Evolutionary conservation across 1,284 basidiomycete species (phyloP).

Genomic region (Cutaneotrichosporon daszewskae): DNA sequence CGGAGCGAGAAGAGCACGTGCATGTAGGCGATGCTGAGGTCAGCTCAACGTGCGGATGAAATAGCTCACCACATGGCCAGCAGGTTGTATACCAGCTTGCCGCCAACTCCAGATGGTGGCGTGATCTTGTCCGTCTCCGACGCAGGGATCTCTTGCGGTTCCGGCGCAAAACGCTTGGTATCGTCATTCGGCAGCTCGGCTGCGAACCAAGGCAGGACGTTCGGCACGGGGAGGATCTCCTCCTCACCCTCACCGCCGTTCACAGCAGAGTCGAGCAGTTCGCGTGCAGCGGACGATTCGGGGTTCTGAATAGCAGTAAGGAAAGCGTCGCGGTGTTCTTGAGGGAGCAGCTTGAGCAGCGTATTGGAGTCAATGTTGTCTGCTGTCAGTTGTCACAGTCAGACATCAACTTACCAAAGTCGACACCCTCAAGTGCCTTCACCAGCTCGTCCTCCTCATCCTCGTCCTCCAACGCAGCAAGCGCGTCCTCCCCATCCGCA

Average conservation of each 20-base stretch:
- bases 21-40: slow-evolving; percentile 37
- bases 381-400: slow-evolving; percentile 14
- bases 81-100: slow-evolving; percentile 39
- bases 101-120: slow-evolving; percentile 23
- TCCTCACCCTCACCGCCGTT: slow-evolving; percentile 13
- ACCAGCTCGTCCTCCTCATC: slow-evolving; percentile 27
- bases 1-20: slow-evolving; percentile 34
- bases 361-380: slow-evolving; percentile 43
- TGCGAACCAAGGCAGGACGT: slow-evolving; percentile 19
- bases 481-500: slow-evolving; percentile 24
- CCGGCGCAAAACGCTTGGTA: slow-evolving; percentile 9
- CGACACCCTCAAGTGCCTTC: slow-evolving; percentile 28
- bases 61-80: slow-evolving; percentile 36
- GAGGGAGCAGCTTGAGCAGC: slow-evolving; percentile 41
- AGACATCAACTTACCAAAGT: slow-evolving; percentile 33
- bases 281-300: slow-evolving; percentile 30
- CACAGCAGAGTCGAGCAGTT: slow-evolving; percentile 29
- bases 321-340: slow-evolving; percentile 39
- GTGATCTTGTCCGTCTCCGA: slow-evolving; percentile 9
- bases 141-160: slow-evolving; percentile 7
- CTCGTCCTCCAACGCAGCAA: slow-evolving; percentile 23
- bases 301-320: slow-evolving; percentile 36
- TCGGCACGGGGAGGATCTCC: slow-evolving; percentile 1
- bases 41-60: neutral
- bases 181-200: slow-evolving; percentile 3